Evolutionary conservation across 1,284 basidiomycete species (phyloP).

Genomic region (Ustilago shanxiensis): DNA sequence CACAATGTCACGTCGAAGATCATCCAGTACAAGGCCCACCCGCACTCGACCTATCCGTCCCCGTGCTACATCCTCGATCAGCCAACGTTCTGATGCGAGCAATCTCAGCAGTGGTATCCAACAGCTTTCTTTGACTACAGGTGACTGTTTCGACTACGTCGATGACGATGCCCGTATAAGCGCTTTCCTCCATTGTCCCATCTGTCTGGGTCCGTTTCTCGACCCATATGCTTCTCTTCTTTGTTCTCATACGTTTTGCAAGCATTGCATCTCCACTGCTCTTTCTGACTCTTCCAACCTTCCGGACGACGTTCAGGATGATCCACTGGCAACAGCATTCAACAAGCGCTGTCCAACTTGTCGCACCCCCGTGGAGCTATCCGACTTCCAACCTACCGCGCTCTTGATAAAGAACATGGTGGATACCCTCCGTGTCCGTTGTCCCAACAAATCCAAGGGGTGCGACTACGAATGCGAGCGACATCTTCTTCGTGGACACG

Average conservation of each 20-base stretch:
- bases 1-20: conserved; percentile 26
- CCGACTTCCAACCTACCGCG: conserved; percentile 45
- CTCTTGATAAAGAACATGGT: conserved; percentile 62
- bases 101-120: conserved; percentile 38
- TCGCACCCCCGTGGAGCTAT: conserved; percentile 30
- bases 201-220: conserved; percentile 55
- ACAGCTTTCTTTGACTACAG: conserved; percentile 39
- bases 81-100: conserved; percentile 46
- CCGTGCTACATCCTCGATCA: conserved; percentile 38
- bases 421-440: conserved; percentile 54
- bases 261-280: conserved; percentile 50
- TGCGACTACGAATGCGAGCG: conserved; percentile 53
- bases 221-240: conserved; percentile 41
- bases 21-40: conserved; percentile 23
- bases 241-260: conserved; percentile 61
- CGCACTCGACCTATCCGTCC: conserved; percentile 23
- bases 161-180: conserved; percentile 40
- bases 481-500: conserved; percentile 41
- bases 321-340: neutral
- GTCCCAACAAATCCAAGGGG: conserved; percentile 50
- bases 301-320: neutral
- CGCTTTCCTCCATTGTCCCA: conserved; percentile 46
- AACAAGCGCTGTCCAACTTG: conserved; percentile 49
- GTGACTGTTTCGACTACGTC: conserved; percentile 47
- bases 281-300: conserved; percentile 17